A percentile compares a stretch with the other conserved stretches of the same genome.
These are phyloP conservation scores for Xylaria multiplex DNA, from an alignment of 2,329 filamentous ascomycete genomes.

Conservation along the genomic window DNA sequence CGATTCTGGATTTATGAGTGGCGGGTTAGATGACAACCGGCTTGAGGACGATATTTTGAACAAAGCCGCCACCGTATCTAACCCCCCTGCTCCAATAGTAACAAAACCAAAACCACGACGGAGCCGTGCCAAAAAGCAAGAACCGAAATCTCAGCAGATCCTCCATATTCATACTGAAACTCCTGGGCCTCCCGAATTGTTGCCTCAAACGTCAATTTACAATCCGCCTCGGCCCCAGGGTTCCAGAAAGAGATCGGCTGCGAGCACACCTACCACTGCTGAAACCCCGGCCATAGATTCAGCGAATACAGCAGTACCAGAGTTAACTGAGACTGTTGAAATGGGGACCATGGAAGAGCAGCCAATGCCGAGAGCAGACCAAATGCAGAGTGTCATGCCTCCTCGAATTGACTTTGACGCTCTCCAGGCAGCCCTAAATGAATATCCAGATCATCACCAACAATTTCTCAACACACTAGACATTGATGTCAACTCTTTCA, in stretches of 20 bases:
- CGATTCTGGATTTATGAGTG: slow-evolving; percentile 88
- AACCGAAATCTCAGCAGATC: slow-evolving; percentile 42
- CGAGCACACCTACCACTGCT: slow-evolving; percentile 33
- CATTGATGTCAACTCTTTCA: slow-evolving; percentile 36
- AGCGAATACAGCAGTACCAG: slow-evolving; percentile 6
- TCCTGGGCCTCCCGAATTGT: slow-evolving; percentile 56
- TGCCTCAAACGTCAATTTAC: slow-evolving; percentile 57
- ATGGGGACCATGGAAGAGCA: slow-evolving; percentile 30
- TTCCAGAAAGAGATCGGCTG: slow-evolving; percentile 33
- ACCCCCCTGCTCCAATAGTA: slow-evolving; percentile 41
- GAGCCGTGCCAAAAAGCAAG: slow-evolving; percentile 48
- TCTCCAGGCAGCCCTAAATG: slow-evolving; percentile 38
- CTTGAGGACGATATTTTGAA: slow-evolving; percentile 70
- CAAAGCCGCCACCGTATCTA: slow-evolving; percentile 53
- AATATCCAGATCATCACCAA: slow-evolving; percentile 39
- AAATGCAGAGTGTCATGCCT: slow-evolving; percentile 23
- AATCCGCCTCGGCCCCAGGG: slow-evolving; percentile 48
- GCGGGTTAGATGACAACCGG: slow-evolving; percentile 69
- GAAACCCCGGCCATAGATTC: slow-evolving; percentile 25
- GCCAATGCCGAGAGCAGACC: slow-evolving; percentile 26
- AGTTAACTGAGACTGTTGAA: slow-evolving; percentile 12
- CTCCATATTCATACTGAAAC: slow-evolving; percentile 55
- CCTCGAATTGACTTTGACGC: slow-evolving; percentile 37
- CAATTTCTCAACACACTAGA: slow-evolving; percentile 37
- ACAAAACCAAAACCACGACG: slow-evolving; percentile 50